Evolutionary conservation across 768 basidiomycete species (phyloP).

Genomic region (Termitomyces sp.): DNA sequence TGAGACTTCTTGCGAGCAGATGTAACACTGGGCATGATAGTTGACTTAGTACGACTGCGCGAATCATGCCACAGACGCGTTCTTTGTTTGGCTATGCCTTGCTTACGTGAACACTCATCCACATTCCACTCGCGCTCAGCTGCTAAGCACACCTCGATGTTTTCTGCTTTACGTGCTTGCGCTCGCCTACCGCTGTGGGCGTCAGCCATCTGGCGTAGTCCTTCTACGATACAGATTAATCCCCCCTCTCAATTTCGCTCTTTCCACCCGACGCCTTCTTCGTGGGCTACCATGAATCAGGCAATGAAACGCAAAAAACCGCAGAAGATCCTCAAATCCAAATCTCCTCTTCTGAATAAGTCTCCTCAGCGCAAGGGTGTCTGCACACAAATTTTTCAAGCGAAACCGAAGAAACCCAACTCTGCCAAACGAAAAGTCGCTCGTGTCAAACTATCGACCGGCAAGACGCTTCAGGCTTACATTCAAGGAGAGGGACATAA

Average conservation of each 20-base stretch:
- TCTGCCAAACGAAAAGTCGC: slow-evolving; percentile 98
- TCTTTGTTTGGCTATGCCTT: slow-evolving; percentile 19
- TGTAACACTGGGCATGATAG: slow-evolving; percentile 32
- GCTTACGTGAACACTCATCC: slow-evolving; percentile 1
- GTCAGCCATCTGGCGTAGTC: slow-evolving; percentile 18
- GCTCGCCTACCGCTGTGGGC: slow-evolving; percentile 24
- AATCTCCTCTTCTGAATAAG: slow-evolving; percentile 73
- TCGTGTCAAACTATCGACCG: slow-evolving; percentile 85
- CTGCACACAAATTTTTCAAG: slow-evolving; percentile 72
- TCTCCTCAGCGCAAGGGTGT: slow-evolving; percentile 92
- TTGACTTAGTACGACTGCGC: too few species aligned
- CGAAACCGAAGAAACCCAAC: slow-evolving; percentile 96
- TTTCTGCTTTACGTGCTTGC: slow-evolving; percentile 31
- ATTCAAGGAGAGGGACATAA: slow-evolving; percentile 98
- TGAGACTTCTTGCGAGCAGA: slow-evolving; percentile 34
- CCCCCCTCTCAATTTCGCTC: slow-evolving; percentile 32
- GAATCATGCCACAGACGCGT: slow-evolving; percentile 27
- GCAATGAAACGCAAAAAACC: slow-evolving; percentile 75
- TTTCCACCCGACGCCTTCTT: slow-evolving; percentile 60
- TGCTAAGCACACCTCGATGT: slow-evolving; percentile 29
- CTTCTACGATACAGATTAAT: not conserved
- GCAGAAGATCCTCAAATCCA: slow-evolving; percentile 44
- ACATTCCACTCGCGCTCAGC: too few species aligned
- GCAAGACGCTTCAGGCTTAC: slow-evolving; percentile 87
- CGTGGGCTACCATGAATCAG: slow-evolving; percentile 77